Percentiles rank a stretch among this genome's conserved stretches.
phyloP scores from a whole-genome alignment of 2,329 filamentous ascomycete species.

The Talaromyces sp. region DNA sequence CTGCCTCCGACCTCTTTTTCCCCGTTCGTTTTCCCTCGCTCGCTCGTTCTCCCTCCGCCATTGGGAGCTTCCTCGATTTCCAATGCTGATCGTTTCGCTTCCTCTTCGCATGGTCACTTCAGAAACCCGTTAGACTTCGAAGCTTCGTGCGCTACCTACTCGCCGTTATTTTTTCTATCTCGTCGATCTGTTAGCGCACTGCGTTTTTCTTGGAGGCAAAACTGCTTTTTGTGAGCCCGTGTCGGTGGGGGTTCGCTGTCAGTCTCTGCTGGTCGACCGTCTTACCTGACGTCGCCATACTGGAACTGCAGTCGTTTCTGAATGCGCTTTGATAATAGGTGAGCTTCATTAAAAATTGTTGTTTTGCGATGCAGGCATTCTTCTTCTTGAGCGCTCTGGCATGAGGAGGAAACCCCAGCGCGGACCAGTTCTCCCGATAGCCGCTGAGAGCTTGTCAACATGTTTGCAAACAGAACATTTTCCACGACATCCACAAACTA shows the following conservation, averaged over 20 bases:
- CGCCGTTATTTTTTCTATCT: constrained; percentile 8
- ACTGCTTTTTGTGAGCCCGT: constrained; percentile 22
- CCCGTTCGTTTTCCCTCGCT: constrained; percentile 14
- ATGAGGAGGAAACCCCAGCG: background rate
- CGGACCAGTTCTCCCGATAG: constrained; percentile 2
- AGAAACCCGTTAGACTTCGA: constrained; percentile 29
- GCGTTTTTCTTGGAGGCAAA: background rate
- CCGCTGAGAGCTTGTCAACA: constrained; percentile 11
- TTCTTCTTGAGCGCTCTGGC: constrained; percentile 1
- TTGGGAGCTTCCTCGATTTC: constrained; percentile 19
- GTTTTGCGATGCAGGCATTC: constrained; percentile 1
- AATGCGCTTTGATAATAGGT: constrained; percentile 40
- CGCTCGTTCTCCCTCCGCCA: constrained; percentile 18
- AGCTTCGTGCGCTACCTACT: constrained; percentile 24
- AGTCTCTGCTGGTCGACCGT: background rate
- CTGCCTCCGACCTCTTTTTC: constrained; percentile 8
- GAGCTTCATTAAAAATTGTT: constrained; percentile 26
- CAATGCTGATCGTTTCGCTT: constrained; percentile 33
- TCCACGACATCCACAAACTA: background rate
- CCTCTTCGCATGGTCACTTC: constrained; percentile 32
- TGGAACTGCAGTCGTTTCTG: constrained; percentile 25
- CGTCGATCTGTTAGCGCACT: constrained; percentile 7
- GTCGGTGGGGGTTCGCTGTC: constrained; percentile 28
- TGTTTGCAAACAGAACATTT: background rate
- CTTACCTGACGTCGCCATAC: constrained; percentile 5